A percentile compares a stretch with the other conserved stretches of the same genome.
Evolutionary conservation across 2,329 filamentous ascomycete genomes (phyloP).

Genomic region (Cytospora chrysosperma): DNA sequence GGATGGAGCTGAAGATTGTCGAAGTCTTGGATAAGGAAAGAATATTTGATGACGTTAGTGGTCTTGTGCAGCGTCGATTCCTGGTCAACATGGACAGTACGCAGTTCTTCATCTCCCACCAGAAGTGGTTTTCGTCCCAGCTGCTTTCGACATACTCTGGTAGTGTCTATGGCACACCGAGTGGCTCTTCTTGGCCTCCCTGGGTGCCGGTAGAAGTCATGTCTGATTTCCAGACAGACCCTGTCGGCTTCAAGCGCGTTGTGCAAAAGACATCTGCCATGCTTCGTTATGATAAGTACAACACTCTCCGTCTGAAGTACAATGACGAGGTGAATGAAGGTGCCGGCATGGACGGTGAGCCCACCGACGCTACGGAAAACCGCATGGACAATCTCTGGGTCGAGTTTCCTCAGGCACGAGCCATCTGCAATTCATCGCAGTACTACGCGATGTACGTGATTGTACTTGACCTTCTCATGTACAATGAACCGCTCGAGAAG

Average conservation of each 20-base stretch:
- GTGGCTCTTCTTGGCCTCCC: slow-evolving; percentile 88
- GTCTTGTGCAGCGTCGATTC: slow-evolving; percentile 91
- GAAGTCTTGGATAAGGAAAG: slow-evolving; percentile 97
- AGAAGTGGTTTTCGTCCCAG: slow-evolving; percentile 82
- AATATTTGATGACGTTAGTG: slow-evolving; percentile 88
- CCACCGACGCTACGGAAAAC: slow-evolving; percentile 60
- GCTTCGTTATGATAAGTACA: slow-evolving; percentile 96
- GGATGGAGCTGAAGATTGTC: slow-evolving; percentile 96
- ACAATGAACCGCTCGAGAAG: slow-evolving; percentile 95
- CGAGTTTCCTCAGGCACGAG: slow-evolving; percentile 89
- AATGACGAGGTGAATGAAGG: slow-evolving; percentile 81
- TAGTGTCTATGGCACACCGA: slow-evolving; percentile 83
- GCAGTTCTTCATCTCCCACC: slow-evolving; percentile 96
- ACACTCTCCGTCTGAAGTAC: slow-evolving; percentile 93
- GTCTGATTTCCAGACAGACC: slow-evolving; percentile 91
- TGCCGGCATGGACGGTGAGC: slow-evolving; percentile 52
- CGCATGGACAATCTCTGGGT: slow-evolving; percentile 97
- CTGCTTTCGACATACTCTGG: slow-evolving; percentile 92
- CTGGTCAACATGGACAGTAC: slow-evolving; percentile 95
- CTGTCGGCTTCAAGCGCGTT: slow-evolving; percentile 96
- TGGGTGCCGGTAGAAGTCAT: slow-evolving; percentile 99
- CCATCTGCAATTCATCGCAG: slow-evolving; percentile 94
- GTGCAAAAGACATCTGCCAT: slow-evolving; percentile 96
- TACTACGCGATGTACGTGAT: slow-evolving; percentile 99
- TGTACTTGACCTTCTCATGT: slow-evolving; percentile 90